phyloP scores from a whole-genome alignment of 2,329 filamentous ascomycete genomes.

The Arthroderma sp. region DNA sequence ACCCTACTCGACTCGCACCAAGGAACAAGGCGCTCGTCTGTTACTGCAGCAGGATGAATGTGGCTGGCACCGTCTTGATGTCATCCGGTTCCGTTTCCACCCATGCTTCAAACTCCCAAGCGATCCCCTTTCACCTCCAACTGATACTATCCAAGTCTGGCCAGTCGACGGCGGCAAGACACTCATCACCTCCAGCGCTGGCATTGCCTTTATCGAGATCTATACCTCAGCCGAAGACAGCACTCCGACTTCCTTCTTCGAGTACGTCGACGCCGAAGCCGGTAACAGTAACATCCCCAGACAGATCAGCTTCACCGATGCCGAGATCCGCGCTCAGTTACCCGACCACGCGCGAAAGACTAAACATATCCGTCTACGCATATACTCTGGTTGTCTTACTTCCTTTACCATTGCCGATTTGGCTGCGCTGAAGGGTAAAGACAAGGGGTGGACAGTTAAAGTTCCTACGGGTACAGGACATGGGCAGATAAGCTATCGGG shows the following conservation, averaged over 20 bases:
- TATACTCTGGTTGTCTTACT: constrained; percentile 66
- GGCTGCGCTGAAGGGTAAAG: constrained; percentile 56
- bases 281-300: constrained; percentile 50
- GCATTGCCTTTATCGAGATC: constrained; percentile 76
- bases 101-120: constrained; percentile 77
- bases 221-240: constrained; percentile 71
- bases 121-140: constrained; percentile 45
- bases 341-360: constrained; percentile 61
- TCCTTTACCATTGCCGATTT: constrained; percentile 69
- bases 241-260: constrained; percentile 67
- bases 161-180: constrained; percentile 66
- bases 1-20: constrained; percentile 75
- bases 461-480: constrained; percentile 60
- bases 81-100: constrained; percentile 77
- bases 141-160: constrained; percentile 71
- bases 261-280: constrained; percentile 54
- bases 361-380: constrained; percentile 53
- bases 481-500: neutral
- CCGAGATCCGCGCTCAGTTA: constrained; percentile 57
- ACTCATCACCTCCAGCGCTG: constrained; percentile 64
- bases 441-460: constrained; percentile 61
- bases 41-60: constrained; percentile 73
- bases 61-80: constrained; percentile 80
- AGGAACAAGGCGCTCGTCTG: constrained; percentile 61
- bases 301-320: constrained; percentile 63